phyloP scores from a whole-genome alignment of 2,329 filamentous ascomycete species.

The Colletotrichum tanaceti region DNA sequence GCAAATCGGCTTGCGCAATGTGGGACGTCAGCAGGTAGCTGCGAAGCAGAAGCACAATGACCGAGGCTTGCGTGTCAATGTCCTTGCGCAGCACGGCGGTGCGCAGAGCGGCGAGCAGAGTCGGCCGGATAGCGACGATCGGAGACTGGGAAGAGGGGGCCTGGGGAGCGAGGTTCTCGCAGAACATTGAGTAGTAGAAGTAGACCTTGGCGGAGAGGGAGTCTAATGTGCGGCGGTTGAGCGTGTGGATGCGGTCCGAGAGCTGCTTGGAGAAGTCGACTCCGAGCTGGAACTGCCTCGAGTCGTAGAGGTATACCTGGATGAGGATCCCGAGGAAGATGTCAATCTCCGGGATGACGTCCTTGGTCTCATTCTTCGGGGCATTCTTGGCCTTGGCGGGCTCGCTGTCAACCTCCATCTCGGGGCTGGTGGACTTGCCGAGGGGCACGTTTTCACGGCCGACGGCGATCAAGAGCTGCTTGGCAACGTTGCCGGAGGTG shows the following conservation, averaged over 20 bases:
- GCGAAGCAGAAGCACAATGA: conserved; percentile 92
- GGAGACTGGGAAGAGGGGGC: conserved; percentile 90
- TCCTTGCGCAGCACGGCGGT: conserved; percentile 98
- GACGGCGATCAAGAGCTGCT: conserved; percentile 76
- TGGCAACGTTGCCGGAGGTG: conserved; percentile 72
- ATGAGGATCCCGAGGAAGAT: conserved; percentile 87
- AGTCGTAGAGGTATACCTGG: conserved; percentile 90
- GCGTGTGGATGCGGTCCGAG: conserved; percentile 83
- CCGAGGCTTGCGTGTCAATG: conserved; percentile 94
- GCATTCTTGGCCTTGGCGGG: conserved; percentile 65
- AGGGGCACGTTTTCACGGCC: conserved; percentile 75
- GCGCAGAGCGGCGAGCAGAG: conserved; percentile 86
- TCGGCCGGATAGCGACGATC: conserved; percentile 86
- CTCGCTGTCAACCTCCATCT: conserved; percentile 81
- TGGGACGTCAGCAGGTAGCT: conserved; percentile 97
- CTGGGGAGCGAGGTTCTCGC: conserved; percentile 87
- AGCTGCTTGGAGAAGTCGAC: conserved; percentile 86
- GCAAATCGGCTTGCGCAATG: conserved; percentile 94
- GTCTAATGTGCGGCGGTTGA: conserved; percentile 95
- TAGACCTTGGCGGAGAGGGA: conserved; percentile 95
- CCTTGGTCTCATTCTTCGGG: conserved; percentile 76
- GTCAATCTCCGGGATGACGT: conserved; percentile 86
- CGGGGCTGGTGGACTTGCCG: conserved; percentile 65
- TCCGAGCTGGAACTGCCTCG: conserved; percentile 82
- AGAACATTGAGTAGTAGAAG: conserved; percentile 97